Evolutionary conservation across 768 basidiomycete genomes (phyloP).

Genomic region (Pleurotus eryngii): DNA sequence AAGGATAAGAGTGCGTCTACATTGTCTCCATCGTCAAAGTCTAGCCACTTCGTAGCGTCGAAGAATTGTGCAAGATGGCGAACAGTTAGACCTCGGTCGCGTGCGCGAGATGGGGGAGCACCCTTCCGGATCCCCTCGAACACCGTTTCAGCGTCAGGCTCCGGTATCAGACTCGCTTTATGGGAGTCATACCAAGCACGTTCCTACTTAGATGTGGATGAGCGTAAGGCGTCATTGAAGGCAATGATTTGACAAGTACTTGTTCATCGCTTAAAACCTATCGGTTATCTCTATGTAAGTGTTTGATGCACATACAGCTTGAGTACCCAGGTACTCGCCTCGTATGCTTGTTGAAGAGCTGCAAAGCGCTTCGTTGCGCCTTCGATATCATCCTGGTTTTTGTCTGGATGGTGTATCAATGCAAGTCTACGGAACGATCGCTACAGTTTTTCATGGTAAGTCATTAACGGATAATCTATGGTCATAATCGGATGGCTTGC

Average conservation of each 20-base stretch:
- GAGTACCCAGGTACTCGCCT: conserved; percentile 47
- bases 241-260: conserved; percentile 36
- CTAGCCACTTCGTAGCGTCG: conserved; percentile 63
- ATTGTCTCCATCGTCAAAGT: conserved; percentile 59
- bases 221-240: background rate
- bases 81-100: conserved; percentile 76
- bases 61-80: conserved; percentile 85
- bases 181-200: conserved; percentile 98
- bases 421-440: conserved; percentile 83
- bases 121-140: conserved; percentile 85
- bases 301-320: conserved; percentile 1
- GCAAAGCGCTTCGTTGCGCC: conserved; percentile 88
- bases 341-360: conserved; percentile 90
- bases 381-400: conserved; percentile 80
- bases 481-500: conserved; percentile 28
- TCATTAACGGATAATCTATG: no score
- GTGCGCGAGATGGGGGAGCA: conserved; percentile 43
- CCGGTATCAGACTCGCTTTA: conserved; percentile 72
- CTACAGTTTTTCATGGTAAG: conserved; percentile 31
- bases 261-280: conserved; percentile 94
- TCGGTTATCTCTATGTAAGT: conserved; percentile 3
- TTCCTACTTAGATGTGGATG: conserved; percentile 60
- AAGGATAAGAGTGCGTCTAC: conserved; percentile 33
- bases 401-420: conserved; percentile 83
- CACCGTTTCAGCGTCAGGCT: conserved; percentile 79